Evolutionary conservation across 2,329 filamentous ascomycete genomes (phyloP), one percentile per base, ranked within the genome.

Genomic region (Pseudogymnoascus sp.): DNA sequence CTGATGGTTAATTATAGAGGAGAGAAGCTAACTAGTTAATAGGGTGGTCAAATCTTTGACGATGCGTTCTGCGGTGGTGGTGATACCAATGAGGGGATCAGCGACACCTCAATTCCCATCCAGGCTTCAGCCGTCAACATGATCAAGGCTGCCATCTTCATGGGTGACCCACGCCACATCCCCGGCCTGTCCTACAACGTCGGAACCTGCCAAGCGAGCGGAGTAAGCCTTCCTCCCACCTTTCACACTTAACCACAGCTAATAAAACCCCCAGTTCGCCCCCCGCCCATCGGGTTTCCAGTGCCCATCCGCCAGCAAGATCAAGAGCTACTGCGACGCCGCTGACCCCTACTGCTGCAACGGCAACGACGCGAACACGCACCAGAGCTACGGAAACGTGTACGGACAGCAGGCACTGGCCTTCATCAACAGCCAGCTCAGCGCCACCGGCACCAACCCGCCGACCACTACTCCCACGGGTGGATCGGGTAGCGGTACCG

Each of bases 71-170:
- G 84, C 68, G 84, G 84, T 12, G 84, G 83, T 28, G 77, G 78
- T 4, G 81, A 81, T 63, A 70, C 73, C 4, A 80, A 79, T 61
- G 69, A 75, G 43, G 79, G 79, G 63, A 72, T 82, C 60, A 70
- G 73, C 21, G 79, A 77, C 59, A 79, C 80, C 5, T 77, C 78
- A 0, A 71, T 75, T 8, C 72, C 74, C 38, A 72, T 82, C 41
- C 73, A 76, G 7, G 76, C 78, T 4, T 75, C 75, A 5, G 82
- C 83, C 2, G 73, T 85, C 6, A 75, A 73, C 3, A 80, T 80
- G 69, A 81, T 88, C 67, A 86, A 86, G 72, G 86, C 83, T 0
- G 83, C 81, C 12, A 86, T 88, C 67, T 83, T 87, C 71, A 83
- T 88, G 80, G 86, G 86, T 5, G 81, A 86, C 68, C 87, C 87